phyloP scores from a whole-genome alignment of 148 eudicot genomes.

The Rhododendron kiyosumense region DNA sequence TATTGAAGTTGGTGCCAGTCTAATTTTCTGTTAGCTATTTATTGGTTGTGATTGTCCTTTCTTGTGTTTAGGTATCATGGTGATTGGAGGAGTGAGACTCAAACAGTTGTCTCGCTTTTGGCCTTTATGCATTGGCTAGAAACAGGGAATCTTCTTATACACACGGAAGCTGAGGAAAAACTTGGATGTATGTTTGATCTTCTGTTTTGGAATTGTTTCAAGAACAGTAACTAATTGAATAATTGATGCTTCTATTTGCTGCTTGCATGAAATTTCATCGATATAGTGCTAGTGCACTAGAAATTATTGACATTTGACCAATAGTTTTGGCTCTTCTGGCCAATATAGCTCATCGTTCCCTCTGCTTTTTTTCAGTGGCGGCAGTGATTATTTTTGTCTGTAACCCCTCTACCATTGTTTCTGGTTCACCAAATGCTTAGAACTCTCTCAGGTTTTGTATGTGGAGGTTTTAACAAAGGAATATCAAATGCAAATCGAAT shows the following conservation, averaged over 20 bases:
- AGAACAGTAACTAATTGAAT: background rate
- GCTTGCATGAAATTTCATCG: background rate
- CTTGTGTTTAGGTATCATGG: constrained; percentile 61
- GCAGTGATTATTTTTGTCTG: background rate
- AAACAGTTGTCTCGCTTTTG: constrained; percentile 66
- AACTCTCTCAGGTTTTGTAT: background rate
- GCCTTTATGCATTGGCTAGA: constrained; percentile 96
- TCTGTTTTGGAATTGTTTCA: background rate
- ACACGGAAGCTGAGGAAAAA: constrained; percentile 73
- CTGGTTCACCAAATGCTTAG: background rate
- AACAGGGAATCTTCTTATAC: constrained; percentile 79
- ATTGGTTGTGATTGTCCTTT: background rate
- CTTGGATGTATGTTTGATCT: constrained; percentile 63
- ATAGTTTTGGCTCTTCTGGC: constrained; percentile 5
- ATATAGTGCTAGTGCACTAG: background rate
- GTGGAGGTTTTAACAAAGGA: background rate
- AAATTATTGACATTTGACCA: background rate
- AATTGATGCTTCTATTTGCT: background rate
- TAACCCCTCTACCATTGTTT: background rate
- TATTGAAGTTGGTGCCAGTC: background rate
- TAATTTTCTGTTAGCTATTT: constrained; percentile 3
- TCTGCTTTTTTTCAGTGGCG: background rate
- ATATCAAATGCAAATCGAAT: too few relatives aligned
- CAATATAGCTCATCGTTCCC: background rate
- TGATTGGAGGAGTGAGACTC: constrained; percentile 93